These are phyloP conservation scores for Trichoderma sp. DNA, from an alignment of 2,329 filamentous ascomycete species.

Conservation along the genomic window DNA sequence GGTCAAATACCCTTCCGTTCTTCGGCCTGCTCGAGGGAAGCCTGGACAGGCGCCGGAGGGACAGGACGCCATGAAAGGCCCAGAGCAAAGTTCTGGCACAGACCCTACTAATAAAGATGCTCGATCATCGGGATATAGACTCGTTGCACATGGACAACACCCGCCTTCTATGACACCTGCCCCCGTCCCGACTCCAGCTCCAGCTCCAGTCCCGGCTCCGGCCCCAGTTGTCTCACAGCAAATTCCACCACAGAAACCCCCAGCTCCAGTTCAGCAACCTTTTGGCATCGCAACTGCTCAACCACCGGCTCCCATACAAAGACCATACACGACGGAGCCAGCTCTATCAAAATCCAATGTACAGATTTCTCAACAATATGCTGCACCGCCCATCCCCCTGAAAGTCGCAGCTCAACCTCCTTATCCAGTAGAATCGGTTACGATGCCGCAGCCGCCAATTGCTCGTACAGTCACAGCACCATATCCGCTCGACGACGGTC, in stretches of 20 bases:
- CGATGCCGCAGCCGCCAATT: background rate
- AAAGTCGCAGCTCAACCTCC: background rate
- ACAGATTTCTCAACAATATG: background rate
- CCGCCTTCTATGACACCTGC: conserved; percentile 14
- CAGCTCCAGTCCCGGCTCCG: background rate
- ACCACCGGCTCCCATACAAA: background rate
- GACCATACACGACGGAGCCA: background rate
- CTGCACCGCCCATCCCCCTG: background rate
- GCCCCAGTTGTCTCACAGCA: background rate
- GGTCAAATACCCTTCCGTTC: conserved; percentile 22
- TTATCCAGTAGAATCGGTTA: background rate
- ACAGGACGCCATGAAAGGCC: background rate
- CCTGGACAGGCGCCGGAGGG: conserved; percentile 1
- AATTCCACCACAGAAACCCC: background rate
- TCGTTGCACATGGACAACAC: conserved; percentile 11
- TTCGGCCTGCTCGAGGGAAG: conserved; percentile 22
- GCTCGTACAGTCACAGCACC: conserved; percentile 6
- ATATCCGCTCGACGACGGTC: conserved; percentile 17
- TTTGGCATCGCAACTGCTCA: background rate
- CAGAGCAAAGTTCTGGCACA: background rate
- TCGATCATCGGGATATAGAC: background rate
- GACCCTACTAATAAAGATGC: background rate
- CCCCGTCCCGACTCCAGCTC: background rate
- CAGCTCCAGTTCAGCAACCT: background rate
- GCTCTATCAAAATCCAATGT: background rate